Percentiles rank a stretch among this genome's conserved stretches.
phyloP scores from a whole-genome alignment of 768 basidiomycete species.

The Lactarius evosmus region DNA sequence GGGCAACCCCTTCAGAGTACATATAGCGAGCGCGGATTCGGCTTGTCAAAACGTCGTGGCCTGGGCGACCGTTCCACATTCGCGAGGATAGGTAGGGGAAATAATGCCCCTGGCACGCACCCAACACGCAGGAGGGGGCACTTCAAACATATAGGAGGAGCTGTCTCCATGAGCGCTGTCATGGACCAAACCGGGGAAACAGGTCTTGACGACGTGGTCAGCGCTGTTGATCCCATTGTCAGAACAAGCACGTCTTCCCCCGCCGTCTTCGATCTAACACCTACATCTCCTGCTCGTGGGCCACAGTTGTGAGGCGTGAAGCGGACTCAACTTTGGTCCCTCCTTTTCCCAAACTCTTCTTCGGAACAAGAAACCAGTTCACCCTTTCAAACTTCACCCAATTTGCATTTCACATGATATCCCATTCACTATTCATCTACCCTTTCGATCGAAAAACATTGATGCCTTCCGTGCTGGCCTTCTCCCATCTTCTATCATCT shows the following conservation, averaged over 20 bases:
- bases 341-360: neutral
- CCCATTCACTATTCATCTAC: slow-evolving; percentile 12
- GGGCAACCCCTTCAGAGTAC: slow-evolving; percentile 11
- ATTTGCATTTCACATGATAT: slow-evolving; percentile 19
- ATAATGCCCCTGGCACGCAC: slow-evolving; percentile 3
- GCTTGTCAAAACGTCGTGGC: slow-evolving; percentile 15
- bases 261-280: slow-evolving; percentile 21
- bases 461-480: neutral
- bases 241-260: slow-evolving; percentile 26
- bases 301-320: neutral
- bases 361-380: slow-evolving; percentile 6
- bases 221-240: slow-evolving; percentile 12
- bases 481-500: slow-evolving; percentile 13
- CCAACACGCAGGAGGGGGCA: slow-evolving; percentile 15
- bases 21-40: slow-evolving; percentile 13
- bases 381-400: slow-evolving; percentile 1
- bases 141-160: slow-evolving; percentile 18
- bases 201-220: neutral
- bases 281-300: slow-evolving; percentile 4
- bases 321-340: neutral
- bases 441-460: slow-evolving; percentile 1
- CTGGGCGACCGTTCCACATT: slow-evolving; percentile 11
- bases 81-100: slow-evolving; percentile 7
- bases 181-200: slow-evolving; percentile 12
- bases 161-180: slow-evolving; percentile 25